These are phyloP conservation scores for Boletus sp. DNA, from an alignment of 768 basidiomycete genomes.

Conservation along the genomic window DNA sequence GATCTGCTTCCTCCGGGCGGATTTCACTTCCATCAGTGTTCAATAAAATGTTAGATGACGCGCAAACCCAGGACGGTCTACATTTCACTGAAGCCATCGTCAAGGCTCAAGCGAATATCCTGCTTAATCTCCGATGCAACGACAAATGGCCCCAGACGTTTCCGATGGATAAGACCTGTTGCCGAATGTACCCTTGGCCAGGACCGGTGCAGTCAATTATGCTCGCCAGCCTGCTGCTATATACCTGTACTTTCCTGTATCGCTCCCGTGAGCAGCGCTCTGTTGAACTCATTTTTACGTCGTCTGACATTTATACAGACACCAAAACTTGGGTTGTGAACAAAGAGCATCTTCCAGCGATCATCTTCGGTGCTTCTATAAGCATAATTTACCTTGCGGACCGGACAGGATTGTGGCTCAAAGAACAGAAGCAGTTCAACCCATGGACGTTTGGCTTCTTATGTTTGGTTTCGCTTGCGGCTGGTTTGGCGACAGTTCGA, in stretches of 20 bases:
- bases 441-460: conserved; percentile 63
- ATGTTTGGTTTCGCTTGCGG: conserved; percentile 46
- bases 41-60: conserved; percentile 72
- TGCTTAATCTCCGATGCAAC: conserved; percentile 83
- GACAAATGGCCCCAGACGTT: conserved; percentile 56
- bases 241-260: conserved; percentile 48
- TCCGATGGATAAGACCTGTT: conserved; percentile 77
- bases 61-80: conserved; percentile 79
- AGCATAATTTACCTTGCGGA: conserved; percentile 76
- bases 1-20: conserved; percentile 23
- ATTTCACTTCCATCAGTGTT: conserved; percentile 73
- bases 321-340: conserved; percentile 15
- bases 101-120: conserved; percentile 67
- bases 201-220: conserved; percentile 53
- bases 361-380: conserved; percentile 64
- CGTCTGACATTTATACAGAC: conserved; percentile 15
- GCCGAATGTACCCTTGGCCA: conserved; percentile 70
- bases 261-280: conserved; percentile 29
- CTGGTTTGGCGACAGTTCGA: conserved; percentile 64
- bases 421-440: conserved; percentile 84
- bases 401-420: conserved; percentile 82
- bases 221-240: conserved; percentile 43
- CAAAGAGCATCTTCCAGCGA: conserved; percentile 35
- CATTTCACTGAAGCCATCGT: conserved; percentile 69
- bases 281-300: conserved; percentile 5